Evolutionary conservation across 345 rosid genomes (phyloP), one percentile per base, ranked within the genome.

Genomic region (Arabidopsis suecica): DNA sequence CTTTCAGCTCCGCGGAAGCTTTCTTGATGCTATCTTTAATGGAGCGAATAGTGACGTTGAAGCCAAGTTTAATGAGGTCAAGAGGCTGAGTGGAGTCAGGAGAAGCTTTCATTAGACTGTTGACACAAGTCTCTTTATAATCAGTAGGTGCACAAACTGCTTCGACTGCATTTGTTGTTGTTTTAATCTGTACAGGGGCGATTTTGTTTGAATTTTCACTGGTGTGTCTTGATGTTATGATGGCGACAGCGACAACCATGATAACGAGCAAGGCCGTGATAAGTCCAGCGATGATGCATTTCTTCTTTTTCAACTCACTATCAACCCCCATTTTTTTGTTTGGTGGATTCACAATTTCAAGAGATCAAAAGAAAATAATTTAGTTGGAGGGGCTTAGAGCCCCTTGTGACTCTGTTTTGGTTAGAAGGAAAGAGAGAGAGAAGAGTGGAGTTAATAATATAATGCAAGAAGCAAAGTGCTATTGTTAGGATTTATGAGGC

Each of bases 111-210:
- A 56, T 55, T 9, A 90, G 79, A 69, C 84, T 85, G 0, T 55
- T 58, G 47, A 81, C 83, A 40, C 98, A 90, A 6, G 86, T 75
- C 13, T 84, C 56, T 44, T 45, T 83, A 50, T 85, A 88, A 48
- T 86, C 89, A 0, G 91, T 84, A 0, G 90, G 86, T 55, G 84
- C 82, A 63, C 98, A 93, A 12, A 93, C 81, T 18, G 81, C 75
- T 48, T 76, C 36, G 11, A 89, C 65, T 4, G 87, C 84, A 67
- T 84, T 86, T 7, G 61, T 23, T 0, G 87, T 65, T 0, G 81
- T 65, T 0, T 83, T 20, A 8, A 77, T 60, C 20, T 69, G 16
- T 48, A 8, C 14, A 3, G 5, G 32, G 10, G 7, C 8, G 0
- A 2, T 0, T 9, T 13, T 14, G 1, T 32, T 0, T 11, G 11